These are phyloP conservation scores for Cystobasidiopsis lactophilus DNA, from an alignment of 768 basidiomycete species.

Conservation along the genomic window DNA sequence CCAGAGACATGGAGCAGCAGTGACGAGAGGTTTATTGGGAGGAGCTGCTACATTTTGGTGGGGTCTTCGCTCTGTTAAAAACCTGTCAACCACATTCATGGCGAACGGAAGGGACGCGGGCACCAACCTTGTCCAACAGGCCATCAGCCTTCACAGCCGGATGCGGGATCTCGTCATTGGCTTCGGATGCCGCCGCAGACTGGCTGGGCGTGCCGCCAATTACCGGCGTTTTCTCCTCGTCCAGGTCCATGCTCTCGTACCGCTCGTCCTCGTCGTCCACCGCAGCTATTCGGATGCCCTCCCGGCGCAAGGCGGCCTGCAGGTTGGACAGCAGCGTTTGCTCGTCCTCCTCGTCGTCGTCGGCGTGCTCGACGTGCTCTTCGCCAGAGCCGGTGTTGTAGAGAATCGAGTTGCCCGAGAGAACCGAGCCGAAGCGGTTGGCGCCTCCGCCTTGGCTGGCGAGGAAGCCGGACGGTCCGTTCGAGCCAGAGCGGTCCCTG, in stretches of 20 bases:
- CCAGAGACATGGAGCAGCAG: no score
- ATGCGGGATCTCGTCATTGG: conserved; percentile 33
- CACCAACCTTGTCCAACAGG: conserved; percentile 31
- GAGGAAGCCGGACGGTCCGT: no score
- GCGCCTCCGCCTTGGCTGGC: not conserved
- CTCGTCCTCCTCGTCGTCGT: conserved; percentile 4
- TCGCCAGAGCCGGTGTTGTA: not conserved
- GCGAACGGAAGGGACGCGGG: no score
- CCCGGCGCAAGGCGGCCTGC: not conserved
- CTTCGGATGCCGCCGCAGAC: conserved; percentile 20
- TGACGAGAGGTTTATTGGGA: no score
- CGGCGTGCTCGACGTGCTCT: not conserved
- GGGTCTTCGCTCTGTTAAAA: no score
- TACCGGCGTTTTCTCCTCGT: conserved; percentile 26
- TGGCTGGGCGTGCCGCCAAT: conserved; percentile 7
- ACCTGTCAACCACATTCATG: no score
- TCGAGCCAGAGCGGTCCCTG: not conserved
- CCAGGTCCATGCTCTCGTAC: conserved; percentile 21
- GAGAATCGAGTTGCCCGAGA: not conserved
- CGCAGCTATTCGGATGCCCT: conserved; percentile 7
- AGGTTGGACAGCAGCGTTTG: not conserved
- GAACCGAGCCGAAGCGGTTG: not conserved
- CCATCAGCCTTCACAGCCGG: conserved; percentile 40
- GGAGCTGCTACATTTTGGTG: no score
- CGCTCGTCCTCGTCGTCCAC: conserved; percentile 20